Base-by-base conservation (phyloP, 2,329 filamentous ascomycete genomes). In the Cladophialophora immunda region DNA sequence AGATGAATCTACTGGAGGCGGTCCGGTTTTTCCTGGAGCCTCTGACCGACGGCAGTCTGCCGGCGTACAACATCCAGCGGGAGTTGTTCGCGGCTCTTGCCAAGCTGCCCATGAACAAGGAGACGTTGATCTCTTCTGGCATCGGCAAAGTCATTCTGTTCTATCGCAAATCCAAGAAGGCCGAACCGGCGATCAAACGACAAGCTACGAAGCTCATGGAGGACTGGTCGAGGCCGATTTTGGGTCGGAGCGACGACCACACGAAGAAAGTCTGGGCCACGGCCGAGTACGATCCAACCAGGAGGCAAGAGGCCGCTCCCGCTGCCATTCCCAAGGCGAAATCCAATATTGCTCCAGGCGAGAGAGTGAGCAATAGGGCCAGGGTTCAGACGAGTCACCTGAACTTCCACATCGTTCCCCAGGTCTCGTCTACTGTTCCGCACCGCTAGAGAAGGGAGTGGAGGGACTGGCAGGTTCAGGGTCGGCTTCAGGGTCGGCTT, bases 11-110 rank as follows among this genome's bases (percentile, higher is more conserved):
- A 69, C 83, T 99, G 45, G 93, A 97, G 79, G 92, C 94, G 15
- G 93, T 99, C 75, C 93, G 94, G 76, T 98, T 97, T 85, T 98
- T 98, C 85, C 87, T 99, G 25, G 95, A 99, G 78, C 95, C 95
- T 0, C 86, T 98, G 54, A 93, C 94, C 74, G 94, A 98, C 76
- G 95, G 94, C 65, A 94, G 92, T 68, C 86, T 99, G 58, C 95
- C 95, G 0, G 94, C 95, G 32, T 99, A 97, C 82, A 95, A 95
- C 77, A 98, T 99, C 72, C 95, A 99, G 81, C 92, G 94, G 68
- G 94, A 98, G 77, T 87, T 99, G 52, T 95, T 99, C 78, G 87
- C 87, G 29, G 91, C 92, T 27, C 84, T 99, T 41, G 87, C 86
- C 19, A 90, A 89, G 74, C 85, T 98, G 4, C 93, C 93, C 5